Conservation (phyloP, 129 eudicot genomes). For the Arctium minus region DNA sequence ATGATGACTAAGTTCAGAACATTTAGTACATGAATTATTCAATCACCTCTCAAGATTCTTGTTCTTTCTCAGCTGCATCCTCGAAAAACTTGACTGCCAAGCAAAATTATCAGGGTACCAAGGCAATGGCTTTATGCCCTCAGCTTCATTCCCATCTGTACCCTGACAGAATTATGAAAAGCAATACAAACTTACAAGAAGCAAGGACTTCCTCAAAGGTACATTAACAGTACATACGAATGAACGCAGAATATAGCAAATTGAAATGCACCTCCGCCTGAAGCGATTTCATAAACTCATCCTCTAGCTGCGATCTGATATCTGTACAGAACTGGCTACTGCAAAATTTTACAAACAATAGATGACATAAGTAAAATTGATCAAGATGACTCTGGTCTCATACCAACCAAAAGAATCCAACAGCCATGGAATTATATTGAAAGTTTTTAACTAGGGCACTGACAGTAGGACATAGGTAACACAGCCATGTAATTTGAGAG, state of each 20-base stretch:
- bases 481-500: neutral
- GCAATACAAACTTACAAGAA: neutral
- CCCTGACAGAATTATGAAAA: slow-evolving; percentile 36
- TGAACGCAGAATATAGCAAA: neutral
- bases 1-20: neutral
- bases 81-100: slow-evolving; percentile 95
- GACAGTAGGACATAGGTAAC: neutral
- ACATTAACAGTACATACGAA: neutral
- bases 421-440: neutral
- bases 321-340: slow-evolving; percentile 80
- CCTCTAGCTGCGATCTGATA: slow-evolving; percentile 68
- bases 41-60: slow-evolving; percentile 76
- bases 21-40: neutral
- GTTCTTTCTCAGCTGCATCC: slow-evolving; percentile 89
- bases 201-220: neutral
- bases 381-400: slow-evolving; percentile 7
- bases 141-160: slow-evolving; percentile 56
- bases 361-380: slow-evolving; percentile 1
- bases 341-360: slow-evolving; percentile 34
- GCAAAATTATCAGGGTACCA: slow-evolving; percentile 98
- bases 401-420: neutral
- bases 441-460: neutral
- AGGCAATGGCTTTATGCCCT: slow-evolving; percentile 73
- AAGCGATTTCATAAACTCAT: slow-evolving; percentile 75
- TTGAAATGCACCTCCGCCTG: slow-evolving; percentile 60